Conservation (phyloP, 306 rosid genomes). For the Ormosia emarginata region DNA sequence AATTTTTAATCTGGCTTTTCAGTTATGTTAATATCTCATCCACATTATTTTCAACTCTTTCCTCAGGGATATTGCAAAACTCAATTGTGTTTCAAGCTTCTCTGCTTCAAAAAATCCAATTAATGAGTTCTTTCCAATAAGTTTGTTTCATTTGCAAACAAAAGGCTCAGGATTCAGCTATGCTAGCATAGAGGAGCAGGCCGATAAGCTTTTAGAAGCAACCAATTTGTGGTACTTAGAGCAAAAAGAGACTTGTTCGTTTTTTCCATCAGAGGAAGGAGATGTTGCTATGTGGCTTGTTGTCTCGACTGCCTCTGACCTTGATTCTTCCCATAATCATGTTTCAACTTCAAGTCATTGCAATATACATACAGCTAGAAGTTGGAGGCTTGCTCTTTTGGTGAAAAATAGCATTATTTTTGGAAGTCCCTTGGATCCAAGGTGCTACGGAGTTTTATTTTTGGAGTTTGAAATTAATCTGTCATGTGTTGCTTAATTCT, state of each 20-base stretch:
- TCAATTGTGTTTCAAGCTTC: constrained; percentile 56
- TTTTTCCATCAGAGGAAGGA: constrained; percentile 35
- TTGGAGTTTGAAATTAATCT: constrained; percentile 7
- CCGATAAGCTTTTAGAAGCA: constrained; percentile 49
- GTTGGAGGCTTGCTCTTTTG: constrained; percentile 77
- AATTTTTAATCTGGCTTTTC: neutral
- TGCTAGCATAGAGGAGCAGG: constrained; percentile 37
- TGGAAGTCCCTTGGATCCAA: constrained; percentile 68
- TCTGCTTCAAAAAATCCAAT: constrained; percentile 49
- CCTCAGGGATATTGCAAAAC: constrained; percentile 73
- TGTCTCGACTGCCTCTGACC: constrained; percentile 52
- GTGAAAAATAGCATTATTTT: constrained; percentile 50
- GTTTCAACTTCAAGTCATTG: constrained; percentile 36
- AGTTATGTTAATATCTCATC: constrained; percentile 25
- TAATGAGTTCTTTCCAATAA: constrained; percentile 59
- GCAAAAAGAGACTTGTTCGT: constrained; percentile 25
- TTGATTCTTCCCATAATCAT: constrained; percentile 28
- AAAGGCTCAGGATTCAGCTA: constrained; percentile 32
- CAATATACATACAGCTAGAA: constrained; percentile 38
- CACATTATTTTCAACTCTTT: constrained; percentile 12
- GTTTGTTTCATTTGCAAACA: constrained; percentile 52
- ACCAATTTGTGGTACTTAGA: constrained; percentile 43
- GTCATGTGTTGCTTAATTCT: neutral
- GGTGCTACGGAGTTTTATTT: constrained; percentile 44
- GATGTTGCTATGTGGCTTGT: constrained; percentile 75